Evolutionary conservation across 1,284 basidiomycete species (phyloP).

Genomic region (Ganoderma leucocontextum): DNA sequence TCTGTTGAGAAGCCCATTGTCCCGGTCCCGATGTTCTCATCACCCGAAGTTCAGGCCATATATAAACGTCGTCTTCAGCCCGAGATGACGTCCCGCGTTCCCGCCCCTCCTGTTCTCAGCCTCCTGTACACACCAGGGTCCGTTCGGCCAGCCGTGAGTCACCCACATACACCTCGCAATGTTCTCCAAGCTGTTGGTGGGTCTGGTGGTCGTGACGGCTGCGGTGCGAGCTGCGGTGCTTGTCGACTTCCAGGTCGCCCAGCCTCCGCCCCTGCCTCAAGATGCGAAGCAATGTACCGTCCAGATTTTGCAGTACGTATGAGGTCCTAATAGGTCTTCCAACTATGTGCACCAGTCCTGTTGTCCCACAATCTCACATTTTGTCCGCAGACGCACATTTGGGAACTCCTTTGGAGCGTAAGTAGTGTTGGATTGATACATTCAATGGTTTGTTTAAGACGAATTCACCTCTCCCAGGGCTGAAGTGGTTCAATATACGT

Average conservation of each 20-base stretch:
- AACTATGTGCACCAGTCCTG: neutral
- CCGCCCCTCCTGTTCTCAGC: slow-evolving; percentile 2
- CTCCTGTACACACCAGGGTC: neutral
- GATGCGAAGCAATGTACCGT: slow-evolving; percentile 68
- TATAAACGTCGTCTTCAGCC: neutral
- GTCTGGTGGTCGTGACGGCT: slow-evolving; percentile 28
- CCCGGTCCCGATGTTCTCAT: slow-evolving; percentile 11
- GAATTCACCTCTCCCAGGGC: slow-evolving; percentile 52
- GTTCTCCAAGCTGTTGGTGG: slow-evolving; percentile 26
- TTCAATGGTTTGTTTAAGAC: neutral
- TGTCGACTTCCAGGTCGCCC: slow-evolving; percentile 76
- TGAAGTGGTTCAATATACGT: slow-evolving; percentile 73
- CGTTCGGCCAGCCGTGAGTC: neutral
- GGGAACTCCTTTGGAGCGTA: slow-evolving; percentile 75
- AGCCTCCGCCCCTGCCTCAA: slow-evolving; percentile 70
- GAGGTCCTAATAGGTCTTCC: neutral
- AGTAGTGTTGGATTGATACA: slow-evolving; percentile 44
- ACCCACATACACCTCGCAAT: slow-evolving; percentile 10
- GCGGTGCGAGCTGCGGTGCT: slow-evolving; percentile 52
- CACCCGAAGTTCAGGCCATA: slow-evolving; percentile 1
- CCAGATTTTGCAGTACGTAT: slow-evolving; percentile 67
- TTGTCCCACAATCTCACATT: slow-evolving; percentile 1
- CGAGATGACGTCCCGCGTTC: slow-evolving; percentile 7
- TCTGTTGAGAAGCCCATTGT: slow-evolving; percentile 5
- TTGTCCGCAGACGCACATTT: slow-evolving; percentile 64